Percentiles rank a stretch among this genome's conserved stretches.
phyloP scores from a whole-genome alignment of 2,329 filamentous ascomycete species.

The Chaetomiaceae sp. region DNA sequence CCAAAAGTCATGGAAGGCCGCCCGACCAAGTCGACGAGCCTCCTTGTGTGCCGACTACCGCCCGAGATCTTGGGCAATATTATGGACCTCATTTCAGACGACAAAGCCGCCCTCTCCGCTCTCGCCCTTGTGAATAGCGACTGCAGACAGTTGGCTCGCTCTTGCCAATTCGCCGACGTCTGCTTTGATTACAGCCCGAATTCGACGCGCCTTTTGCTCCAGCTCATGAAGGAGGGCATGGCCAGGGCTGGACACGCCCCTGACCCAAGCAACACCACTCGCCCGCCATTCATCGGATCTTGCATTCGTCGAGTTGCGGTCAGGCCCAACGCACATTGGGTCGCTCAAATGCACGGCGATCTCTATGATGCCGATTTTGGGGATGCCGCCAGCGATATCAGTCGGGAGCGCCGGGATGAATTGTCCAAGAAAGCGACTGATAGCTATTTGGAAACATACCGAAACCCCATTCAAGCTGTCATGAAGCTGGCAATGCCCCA shows the following conservation, averaged over 20 bases:
- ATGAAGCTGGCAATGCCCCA: background rate
- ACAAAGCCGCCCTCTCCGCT: background rate
- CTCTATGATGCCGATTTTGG: background rate
- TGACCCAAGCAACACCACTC: background rate
- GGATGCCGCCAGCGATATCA: background rate
- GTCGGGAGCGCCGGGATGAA: background rate
- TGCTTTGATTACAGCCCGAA: slow-evolving; percentile 1
- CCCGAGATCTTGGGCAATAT: background rate
- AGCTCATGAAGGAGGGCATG: background rate
- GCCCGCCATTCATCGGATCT: background rate
- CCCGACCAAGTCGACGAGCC: background rate
- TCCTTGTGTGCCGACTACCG: background rate
- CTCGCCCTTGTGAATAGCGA: background rate
- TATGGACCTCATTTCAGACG: background rate
- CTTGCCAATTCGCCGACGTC: background rate
- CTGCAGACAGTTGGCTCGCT: background rate
- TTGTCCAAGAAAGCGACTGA: slow-evolving; percentile 1
- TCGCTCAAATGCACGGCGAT: background rate
- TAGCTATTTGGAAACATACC: background rate
- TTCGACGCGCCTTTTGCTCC: background rate
- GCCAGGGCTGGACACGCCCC: background rate
- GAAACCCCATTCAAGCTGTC: background rate
- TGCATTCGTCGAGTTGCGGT: background rate
- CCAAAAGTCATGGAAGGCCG: slow-evolving; percentile 1
- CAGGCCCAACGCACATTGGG: background rate